Conservation (phyloP, 768 basidiomycete genomes). For the Termitomyces sp. region DNA sequence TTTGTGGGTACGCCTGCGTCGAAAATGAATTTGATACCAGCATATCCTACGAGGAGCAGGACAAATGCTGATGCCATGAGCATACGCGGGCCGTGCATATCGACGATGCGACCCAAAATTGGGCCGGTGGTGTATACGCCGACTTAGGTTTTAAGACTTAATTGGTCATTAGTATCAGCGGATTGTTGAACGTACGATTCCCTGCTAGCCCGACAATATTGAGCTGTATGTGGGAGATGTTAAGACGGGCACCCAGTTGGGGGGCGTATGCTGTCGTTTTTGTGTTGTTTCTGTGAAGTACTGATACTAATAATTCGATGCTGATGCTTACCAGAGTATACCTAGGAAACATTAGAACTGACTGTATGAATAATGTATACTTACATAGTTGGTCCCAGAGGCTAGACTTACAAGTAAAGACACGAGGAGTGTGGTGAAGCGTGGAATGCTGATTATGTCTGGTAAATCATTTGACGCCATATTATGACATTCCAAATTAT, state of each 20-base stretch:
- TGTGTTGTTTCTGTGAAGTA: background rate
- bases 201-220: conserved; percentile 80
- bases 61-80: conserved; percentile 56
- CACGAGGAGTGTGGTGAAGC: conserved; percentile 44
- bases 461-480: background rate
- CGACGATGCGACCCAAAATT: conserved; percentile 75
- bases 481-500: no score
- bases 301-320: background rate
- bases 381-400: conserved; percentile 73
- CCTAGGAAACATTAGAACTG: conserved; percentile 19
- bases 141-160: conserved; percentile 31
- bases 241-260: conserved; percentile 73
- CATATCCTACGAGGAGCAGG: conserved; percentile 65
- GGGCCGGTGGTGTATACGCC: conserved; percentile 78
- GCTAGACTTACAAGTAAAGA: conserved; percentile 57
- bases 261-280: conserved; percentile 67
- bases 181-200: conserved; percentile 46
- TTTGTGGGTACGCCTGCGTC: conserved; percentile 41
- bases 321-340: conserved; percentile 34
- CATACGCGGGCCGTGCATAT: conserved; percentile 64
- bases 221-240: conserved; percentile 73
- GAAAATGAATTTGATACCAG: conserved; percentile 66
- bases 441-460: conserved; percentile 23
- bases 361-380: conserved; percentile 20
- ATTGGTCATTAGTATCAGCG: no score